A percentile compares a stretch with the other conserved stretches of the same genome.
Conservation (phyloP, 2,329 filamentous ascomycete species). For the Aspergillus aculeatus region DNA sequence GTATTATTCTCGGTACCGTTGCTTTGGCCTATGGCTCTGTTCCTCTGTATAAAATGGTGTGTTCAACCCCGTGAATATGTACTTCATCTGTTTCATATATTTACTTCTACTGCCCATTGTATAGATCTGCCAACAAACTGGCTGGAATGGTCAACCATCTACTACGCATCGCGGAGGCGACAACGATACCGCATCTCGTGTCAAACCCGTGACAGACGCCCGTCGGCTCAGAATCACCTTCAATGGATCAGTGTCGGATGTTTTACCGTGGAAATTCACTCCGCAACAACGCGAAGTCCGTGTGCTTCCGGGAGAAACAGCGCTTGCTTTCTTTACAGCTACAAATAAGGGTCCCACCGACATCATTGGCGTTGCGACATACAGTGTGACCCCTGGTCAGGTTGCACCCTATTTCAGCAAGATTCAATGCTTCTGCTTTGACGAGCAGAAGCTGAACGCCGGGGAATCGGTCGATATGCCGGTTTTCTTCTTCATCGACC, state of each 20-base stretch:
- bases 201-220: constrained; percentile 75
- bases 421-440: constrained; percentile 99
- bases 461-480: constrained; percentile 99
- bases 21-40: constrained; percentile 66
- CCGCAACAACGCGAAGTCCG: constrained; percentile 96
- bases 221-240: constrained; percentile 93
- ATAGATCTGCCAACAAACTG: constrained; percentile 53
- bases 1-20: constrained; percentile 61
- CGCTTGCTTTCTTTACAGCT: constrained; percentile 94
- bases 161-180: constrained; percentile 70
- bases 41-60: constrained; percentile 66
- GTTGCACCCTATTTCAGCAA: constrained; percentile 98
- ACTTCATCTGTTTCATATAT: background rate
- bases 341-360: constrained; percentile 87
- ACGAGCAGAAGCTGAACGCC: constrained; percentile 89
- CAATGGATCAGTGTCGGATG: constrained; percentile 90
- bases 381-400: constrained; percentile 93
- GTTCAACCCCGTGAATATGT: constrained; percentile 6
- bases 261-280: constrained; percentile 94
- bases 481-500: constrained; percentile 98
- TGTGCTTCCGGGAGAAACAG: constrained; percentile 93
- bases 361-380: constrained; percentile 97
- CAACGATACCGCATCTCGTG: constrained; percentile 69
- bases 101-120: background rate
- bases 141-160: constrained; percentile 91